These are phyloP conservation scores for Filobasidium wieringae DNA, from an alignment of 768 basidiomycete species.

Conservation along the genomic window DNA sequence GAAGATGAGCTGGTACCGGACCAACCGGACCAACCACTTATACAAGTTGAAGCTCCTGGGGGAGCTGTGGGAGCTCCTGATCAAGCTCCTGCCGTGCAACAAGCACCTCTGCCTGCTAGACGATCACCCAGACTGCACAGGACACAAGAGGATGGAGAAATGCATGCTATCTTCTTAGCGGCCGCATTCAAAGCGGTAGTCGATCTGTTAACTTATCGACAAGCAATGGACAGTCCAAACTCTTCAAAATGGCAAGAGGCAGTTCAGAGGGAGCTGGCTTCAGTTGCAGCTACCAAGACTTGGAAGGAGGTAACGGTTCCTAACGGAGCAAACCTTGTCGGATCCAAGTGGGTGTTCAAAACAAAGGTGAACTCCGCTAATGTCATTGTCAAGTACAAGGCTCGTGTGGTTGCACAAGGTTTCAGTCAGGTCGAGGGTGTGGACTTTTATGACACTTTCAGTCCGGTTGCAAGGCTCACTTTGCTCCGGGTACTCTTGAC, in stretches of 20 bases:
- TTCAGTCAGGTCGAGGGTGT: slow-evolving; percentile 42
- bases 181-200: background rate
- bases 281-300: slow-evolving; percentile 30
- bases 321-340: slow-evolving; percentile 32
- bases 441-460: slow-evolving; percentile 43
- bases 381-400: slow-evolving; percentile 40
- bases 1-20: background rate
- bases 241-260: slow-evolving; percentile 23
- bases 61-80: background rate
- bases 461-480: slow-evolving; percentile 24
- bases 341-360: slow-evolving; percentile 42
- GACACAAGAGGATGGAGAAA: slow-evolving; percentile 24
- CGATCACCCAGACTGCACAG: background rate
- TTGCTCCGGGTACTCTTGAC: slow-evolving; percentile 16
- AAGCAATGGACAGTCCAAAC: slow-evolving; percentile 2
- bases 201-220: background rate
- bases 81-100: background rate
- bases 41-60: background rate
- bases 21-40: background rate
- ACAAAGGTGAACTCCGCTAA: slow-evolving; percentile 42
- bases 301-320: slow-evolving; percentile 37
- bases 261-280: slow-evolving; percentile 24
- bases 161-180: slow-evolving; percentile 30
- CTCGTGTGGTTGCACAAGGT: slow-evolving; percentile 42
- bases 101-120: background rate